These are phyloP conservation scores for Talaromyces pinophilus DNA, from an alignment of 2,329 filamentous ascomycete genomes.

Conservation along the genomic window DNA sequence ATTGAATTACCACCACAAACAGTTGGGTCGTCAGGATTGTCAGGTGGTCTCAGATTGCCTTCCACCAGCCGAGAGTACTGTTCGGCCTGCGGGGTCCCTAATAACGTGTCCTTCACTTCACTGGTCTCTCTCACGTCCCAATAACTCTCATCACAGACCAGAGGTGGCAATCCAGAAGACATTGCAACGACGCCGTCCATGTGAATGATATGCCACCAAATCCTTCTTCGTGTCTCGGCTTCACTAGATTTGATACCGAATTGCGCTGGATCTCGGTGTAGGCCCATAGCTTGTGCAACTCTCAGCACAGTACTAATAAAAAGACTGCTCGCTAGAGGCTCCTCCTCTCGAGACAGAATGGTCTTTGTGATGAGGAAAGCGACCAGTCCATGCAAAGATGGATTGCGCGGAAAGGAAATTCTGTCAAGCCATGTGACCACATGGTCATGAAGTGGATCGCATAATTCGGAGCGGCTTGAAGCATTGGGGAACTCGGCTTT, in stretches of 20 bases:
- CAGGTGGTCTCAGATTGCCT: constrained; percentile 36
- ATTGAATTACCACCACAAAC: constrained; percentile 45
- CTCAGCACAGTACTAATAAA: constrained; percentile 51
- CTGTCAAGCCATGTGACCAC: constrained; percentile 46
- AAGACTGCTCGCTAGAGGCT: constrained; percentile 51
- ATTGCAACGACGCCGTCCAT: constrained; percentile 54
- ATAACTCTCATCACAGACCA: constrained; percentile 50
- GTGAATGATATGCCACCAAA: constrained; percentile 54
- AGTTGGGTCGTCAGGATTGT: constrained; percentile 45
- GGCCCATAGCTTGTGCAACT: constrained; percentile 52
- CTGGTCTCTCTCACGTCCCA: constrained; percentile 52
- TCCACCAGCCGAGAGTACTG: constrained; percentile 40
- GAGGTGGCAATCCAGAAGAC: constrained; percentile 51
- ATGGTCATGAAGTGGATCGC: constrained; percentile 45
- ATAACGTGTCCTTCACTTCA: constrained; percentile 50
- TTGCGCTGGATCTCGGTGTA: constrained; percentile 52
- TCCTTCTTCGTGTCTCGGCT: constrained; percentile 48
- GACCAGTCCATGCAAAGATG: constrained; percentile 48
- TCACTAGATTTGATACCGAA: constrained; percentile 49
- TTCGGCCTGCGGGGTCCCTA: constrained; percentile 42
- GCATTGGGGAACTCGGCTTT: constrained; percentile 42
- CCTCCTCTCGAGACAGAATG: constrained; percentile 51
- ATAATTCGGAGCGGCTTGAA: constrained; percentile 39
- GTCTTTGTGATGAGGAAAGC: constrained; percentile 52
- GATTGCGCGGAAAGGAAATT: constrained; percentile 48